Evolutionary conservation across 768 basidiomycete species (phyloP).

Genomic region (Sistotremastrum niveocremeum): DNA sequence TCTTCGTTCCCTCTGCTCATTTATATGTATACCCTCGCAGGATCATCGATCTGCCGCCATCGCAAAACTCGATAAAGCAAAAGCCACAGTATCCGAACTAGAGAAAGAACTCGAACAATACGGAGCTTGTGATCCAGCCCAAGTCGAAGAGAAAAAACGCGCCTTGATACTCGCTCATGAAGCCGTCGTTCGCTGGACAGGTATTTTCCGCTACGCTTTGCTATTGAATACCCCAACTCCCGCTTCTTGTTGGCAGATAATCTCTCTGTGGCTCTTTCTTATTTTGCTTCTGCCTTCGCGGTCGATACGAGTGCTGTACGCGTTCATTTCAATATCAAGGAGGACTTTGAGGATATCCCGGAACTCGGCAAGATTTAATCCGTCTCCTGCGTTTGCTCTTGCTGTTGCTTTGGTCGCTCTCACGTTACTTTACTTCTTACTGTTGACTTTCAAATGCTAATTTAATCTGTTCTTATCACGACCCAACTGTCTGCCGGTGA

Average conservation of each 20-base stretch:
- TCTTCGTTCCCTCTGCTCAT: not conserved
- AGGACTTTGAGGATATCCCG: no score
- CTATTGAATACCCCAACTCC: not conserved
- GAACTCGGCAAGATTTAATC: no score
- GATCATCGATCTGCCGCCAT: slow-evolving; percentile 41
- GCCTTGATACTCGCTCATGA: slow-evolving; percentile 70
- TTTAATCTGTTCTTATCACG: no score
- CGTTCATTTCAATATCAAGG: no score
- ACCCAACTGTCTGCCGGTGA: no score
- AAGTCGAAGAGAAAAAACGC: slow-evolving; percentile 62
- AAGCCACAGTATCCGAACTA: slow-evolving; percentile 35
- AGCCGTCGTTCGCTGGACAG: slow-evolving; percentile 79
- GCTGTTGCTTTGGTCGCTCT: no score
- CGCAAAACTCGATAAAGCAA: slow-evolving; percentile 31
- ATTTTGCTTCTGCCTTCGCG: no score
- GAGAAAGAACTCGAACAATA: slow-evolving; percentile 63
- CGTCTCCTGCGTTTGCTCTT: no score
- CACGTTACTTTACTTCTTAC: no score
- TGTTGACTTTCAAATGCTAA: no score
- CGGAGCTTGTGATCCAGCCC: slow-evolving; percentile 73
- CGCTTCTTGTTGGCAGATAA: not conserved
- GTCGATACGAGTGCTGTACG: no score
- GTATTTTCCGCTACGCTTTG: slow-evolving; percentile 28
- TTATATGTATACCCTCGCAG: slow-evolving; percentile 23
- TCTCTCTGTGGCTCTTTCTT: not conserved